Evolutionary conservation across 1,284 basidiomycete genomes (phyloP), one percentile per base, ranked within the genome.

Genomic region (Grifola frondosa): DNA sequence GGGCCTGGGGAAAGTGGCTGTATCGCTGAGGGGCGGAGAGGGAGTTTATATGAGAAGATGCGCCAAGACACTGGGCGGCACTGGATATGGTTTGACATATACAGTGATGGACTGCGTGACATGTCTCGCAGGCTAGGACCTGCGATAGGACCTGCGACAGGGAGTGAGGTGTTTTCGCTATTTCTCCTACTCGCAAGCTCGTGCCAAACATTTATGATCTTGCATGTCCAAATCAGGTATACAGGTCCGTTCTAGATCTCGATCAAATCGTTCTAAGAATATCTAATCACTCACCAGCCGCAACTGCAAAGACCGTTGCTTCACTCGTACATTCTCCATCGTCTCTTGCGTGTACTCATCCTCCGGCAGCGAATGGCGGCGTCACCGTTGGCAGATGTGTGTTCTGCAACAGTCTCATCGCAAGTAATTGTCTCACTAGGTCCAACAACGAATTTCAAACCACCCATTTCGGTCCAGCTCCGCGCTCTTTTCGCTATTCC

Each of bases 401-500:
- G n/a, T n/a, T n/a, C n/a, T n/a, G n/a, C n/a, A n/a, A n/a, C n/a
- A n/a, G n/a, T n/a, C n/a, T n/a, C n/a, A n/a, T n/a, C n/a, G 16
- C 8, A 11, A 11, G 7, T 37, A 10, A 16, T 6, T 10, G 22
- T 23, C 16, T 30, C 23, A 31, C 15, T 16, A 19, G 15, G 22
- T 15, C 8, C 21, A 13, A n/a, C n/a, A n/a, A n/a, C n/a, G n/a
- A n/a, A n/a, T n/a, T n/a, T n/a, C n/a, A n/a, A n/a, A n/a, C n/a
- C n/a, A n/a, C n/a, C n/a, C n/a, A n/a, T n/a, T n/a, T n/a, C n/a
- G n/a, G n/a, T n/a, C n/a, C n/a, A n/a, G n/a, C 22, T 19, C 31
- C 47, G 47, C 41, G 49, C 38, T 42, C 38, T 54, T 54, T 54
- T 44, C 39, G 52, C 52, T 37, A 49, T 52, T 54, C 41, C 49